phyloP scores from a whole-genome alignment of 2,329 filamentous ascomycete species.

The Diaporthe batatas region DNA sequence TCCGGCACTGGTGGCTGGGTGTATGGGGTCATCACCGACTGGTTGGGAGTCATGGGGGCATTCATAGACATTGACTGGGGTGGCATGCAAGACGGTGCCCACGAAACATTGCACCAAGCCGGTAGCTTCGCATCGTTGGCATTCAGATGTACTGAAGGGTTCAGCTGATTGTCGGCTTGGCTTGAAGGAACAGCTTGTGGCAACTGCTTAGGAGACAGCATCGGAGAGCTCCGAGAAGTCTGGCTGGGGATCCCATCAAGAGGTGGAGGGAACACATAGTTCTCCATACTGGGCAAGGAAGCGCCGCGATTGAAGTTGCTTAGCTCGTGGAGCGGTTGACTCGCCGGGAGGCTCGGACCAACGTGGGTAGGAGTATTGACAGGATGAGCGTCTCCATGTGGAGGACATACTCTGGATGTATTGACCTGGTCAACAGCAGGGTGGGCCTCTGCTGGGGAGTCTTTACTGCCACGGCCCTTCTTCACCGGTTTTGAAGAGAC shows the following conservation, averaged over 20 bases:
- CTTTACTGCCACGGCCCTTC: slow-evolving; percentile 39
- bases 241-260: slow-evolving; percentile 1
- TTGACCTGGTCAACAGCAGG: neutral
- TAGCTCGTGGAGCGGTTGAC: slow-evolving; percentile 6
- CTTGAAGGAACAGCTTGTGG: slow-evolving; percentile 16
- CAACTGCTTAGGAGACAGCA: slow-evolving; percentile 43
- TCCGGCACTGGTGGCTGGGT: slow-evolving; percentile 5
- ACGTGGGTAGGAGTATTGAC: neutral
- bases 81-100: slow-evolving; percentile 33
- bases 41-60: neutral
- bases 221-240: slow-evolving; percentile 39
- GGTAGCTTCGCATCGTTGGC: neutral
- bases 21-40: neutral
- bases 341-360: neutral
- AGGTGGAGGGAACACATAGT: slow-evolving; percentile 41
- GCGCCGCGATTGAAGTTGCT: slow-evolving; percentile 16
- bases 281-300: slow-evolving; percentile 40
- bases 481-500: slow-evolving; percentile 43
- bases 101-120: slow-evolving; percentile 10
- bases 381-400: neutral
- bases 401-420: neutral
- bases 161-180: neutral
- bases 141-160: neutral
- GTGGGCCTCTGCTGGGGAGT: slow-evolving; percentile 8
- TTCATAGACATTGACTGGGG: slow-evolving; percentile 24